phyloP scores from a whole-genome alignment of 2,329 filamentous ascomycete species.

The Cladorrhinum sp. region DNA sequence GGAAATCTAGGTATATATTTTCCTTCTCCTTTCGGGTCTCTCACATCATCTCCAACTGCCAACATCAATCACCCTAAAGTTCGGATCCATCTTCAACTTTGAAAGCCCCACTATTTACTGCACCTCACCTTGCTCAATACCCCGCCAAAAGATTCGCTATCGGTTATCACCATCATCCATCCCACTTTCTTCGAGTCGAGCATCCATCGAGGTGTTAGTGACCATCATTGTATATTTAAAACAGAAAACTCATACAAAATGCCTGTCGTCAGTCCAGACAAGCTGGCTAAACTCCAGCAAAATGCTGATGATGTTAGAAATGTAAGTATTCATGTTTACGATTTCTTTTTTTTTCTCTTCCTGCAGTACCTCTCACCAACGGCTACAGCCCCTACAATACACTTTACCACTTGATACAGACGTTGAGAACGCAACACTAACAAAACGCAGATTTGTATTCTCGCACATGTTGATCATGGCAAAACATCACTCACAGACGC shows the following conservation, averaged over 20 bases:
- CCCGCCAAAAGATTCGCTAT: slow-evolving; percentile 7
- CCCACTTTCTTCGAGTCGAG: not conserved
- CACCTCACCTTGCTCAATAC: not conserved
- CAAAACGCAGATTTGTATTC: slow-evolving; percentile 70
- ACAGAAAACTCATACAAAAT: slow-evolving; percentile 49
- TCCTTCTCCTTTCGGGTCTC: not conserved
- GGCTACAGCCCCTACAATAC: not conserved
- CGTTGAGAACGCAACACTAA: slow-evolving; percentile 29
- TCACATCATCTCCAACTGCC: not conserved
- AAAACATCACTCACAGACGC: slow-evolving; percentile 97
- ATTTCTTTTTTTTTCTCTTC: slow-evolving; percentile 14
- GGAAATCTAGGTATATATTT: not conserved
- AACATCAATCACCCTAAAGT: not conserved
- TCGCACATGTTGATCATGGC: slow-evolving; percentile 96
- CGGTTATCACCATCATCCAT: slow-evolving; percentile 8
- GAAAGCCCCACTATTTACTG: not conserved
- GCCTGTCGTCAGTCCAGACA: slow-evolving; percentile 88
- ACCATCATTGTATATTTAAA: not conserved
- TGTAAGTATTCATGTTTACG: slow-evolving; percentile 49
- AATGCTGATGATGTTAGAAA: slow-evolving; percentile 89
- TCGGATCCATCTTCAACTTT: not conserved
- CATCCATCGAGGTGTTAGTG: slow-evolving; percentile 3
- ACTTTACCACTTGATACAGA: slow-evolving; percentile 15
- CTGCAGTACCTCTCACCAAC: not conserved
- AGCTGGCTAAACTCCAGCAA: slow-evolving; percentile 84